Percentiles rank a stretch among this genome's conserved stretches.
Evolutionary conservation across 805 yeast species (phyloP).

Genomic region (Wickerhamiella spandovensis): DNA sequence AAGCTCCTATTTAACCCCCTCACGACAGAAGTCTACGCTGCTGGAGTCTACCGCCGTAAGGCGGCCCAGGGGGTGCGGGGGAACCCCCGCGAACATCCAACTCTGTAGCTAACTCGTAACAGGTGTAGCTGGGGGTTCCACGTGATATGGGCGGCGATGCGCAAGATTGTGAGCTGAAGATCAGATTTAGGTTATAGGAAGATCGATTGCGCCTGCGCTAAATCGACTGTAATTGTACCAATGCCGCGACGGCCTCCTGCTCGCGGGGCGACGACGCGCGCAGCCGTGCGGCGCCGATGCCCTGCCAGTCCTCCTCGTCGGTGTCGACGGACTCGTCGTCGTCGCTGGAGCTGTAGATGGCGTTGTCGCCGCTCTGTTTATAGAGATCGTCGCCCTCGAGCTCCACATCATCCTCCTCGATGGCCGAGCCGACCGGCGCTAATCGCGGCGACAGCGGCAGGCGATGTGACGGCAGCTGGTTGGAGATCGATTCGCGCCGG

Average conservation of each 20-base stretch:
- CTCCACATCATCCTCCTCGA: constrained; percentile 23
- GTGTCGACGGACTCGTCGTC: constrained; percentile 41
- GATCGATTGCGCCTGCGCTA: constrained; percentile 3
- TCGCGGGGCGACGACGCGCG: constrained; percentile 29
- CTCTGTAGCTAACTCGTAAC: no score
- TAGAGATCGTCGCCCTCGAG: constrained; percentile 22
- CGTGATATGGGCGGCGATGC: no score
- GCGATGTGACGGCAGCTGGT: constrained; percentile 16
- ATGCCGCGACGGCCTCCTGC: constrained; percentile 51
- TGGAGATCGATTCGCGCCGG: constrained; percentile 18
- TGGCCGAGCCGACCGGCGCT: constrained; percentile 20
- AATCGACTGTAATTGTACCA: constrained; percentile 40
- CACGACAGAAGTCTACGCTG: no score
- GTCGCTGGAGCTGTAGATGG: constrained; percentile 11
- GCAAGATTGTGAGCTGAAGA: no score
- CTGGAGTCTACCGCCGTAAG: no score
- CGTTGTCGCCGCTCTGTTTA: constrained; percentile 1
- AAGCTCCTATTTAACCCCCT: no score
- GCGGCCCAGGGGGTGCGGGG: no score
- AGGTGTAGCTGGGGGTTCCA: no score
- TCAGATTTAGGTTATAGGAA: no score
- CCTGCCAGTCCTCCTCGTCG: constrained; percentile 95
- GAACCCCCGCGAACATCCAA: no score
- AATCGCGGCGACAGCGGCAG: constrained; percentile 26
- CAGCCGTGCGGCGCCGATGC: constrained; percentile 68